Evolutionary conservation across 1,284 basidiomycete species (phyloP).

Genomic region (Cerioporus squamosus): DNA sequence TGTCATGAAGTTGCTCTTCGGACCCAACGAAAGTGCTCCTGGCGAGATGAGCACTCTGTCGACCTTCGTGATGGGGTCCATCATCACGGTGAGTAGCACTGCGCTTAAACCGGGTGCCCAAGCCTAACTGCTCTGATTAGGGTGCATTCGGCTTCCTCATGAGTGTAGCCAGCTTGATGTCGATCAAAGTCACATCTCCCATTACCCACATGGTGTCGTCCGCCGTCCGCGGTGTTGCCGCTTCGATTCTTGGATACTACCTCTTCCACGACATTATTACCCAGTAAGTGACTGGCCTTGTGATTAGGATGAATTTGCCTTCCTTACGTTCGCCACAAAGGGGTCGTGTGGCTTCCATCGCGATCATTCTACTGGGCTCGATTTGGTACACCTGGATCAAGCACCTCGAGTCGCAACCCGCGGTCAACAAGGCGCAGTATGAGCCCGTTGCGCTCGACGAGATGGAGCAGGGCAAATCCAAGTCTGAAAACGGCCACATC

Average conservation of each 20-base stretch:
- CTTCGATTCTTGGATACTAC: slow-evolving; percentile 76
- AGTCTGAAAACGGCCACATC: slow-evolving; percentile 4
- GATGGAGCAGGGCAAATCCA: slow-evolving; percentile 47
- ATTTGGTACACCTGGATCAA: slow-evolving; percentile 88
- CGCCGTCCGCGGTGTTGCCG: slow-evolving; percentile 82
- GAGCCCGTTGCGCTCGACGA: slow-evolving; percentile 55
- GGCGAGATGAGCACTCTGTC: slow-evolving; percentile 50
- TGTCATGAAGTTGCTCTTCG: slow-evolving; percentile 62
- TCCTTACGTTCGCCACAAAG: slow-evolving; percentile 41
- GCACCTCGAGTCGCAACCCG: slow-evolving; percentile 59
- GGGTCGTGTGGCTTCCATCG: slow-evolving; percentile 80
- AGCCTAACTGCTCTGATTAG: slow-evolving; percentile 39
- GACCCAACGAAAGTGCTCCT: slow-evolving; percentile 40
- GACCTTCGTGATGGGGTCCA: slow-evolving; percentile 79
- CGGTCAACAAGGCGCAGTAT: slow-evolving; percentile 31
- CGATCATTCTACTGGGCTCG: slow-evolving; percentile 79
- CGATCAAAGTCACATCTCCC: slow-evolving; percentile 90
- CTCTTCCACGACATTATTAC: slow-evolving; percentile 79
- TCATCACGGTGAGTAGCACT: slow-evolving; percentile 62
- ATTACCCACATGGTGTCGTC: slow-evolving; percentile 93
- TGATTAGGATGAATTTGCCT: too few relatives aligned
- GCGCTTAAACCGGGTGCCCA: too few relatives aligned
- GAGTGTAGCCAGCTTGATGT: slow-evolving; percentile 86
- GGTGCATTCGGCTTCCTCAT: slow-evolving; percentile 86
- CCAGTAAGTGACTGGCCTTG: slow-evolving; percentile 48